Evolutionary conservation across 2,329 filamentous ascomycete genomes (phyloP), one percentile per base, ranked within the genome.

Genomic region (Trichoderma gracile): DNA sequence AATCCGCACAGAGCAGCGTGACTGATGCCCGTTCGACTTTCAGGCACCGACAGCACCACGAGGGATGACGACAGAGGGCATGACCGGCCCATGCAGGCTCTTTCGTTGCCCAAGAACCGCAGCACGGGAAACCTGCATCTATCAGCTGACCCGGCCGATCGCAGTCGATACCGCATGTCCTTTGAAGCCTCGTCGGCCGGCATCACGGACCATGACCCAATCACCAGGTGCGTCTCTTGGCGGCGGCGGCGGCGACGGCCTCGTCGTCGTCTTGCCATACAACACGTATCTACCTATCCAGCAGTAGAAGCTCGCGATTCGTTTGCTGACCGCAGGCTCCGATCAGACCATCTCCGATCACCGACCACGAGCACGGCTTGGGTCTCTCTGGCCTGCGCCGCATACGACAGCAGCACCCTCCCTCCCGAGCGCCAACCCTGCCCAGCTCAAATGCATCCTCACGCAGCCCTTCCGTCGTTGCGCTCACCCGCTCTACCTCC

Each of bases 351-450:
- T 87, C 92, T 73, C 85, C 96, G 74, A 85, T 96, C 75, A 83
- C 87, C 69, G 93, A 94, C 78, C 92, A 94, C 78, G 93, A 96
- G 73, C 91, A 95, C 82, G 92, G 92, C 71, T 80, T 95, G 68
- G 92, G 92, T 62, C 84, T 89, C 50, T 96, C 92, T 64, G 93
- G 95, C 69, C 84, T 99, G 73, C 90, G 93, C 75, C 90, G 95
- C 72, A 99, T 99, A 76, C 91, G 95, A 75, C 94, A 97, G 77
- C 89, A 93, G 72, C 89, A 90, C 66, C 84, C 76, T 59, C 73
- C 86, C 45, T 80, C 86, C 64, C 84, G 89, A 75, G 82, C 84
- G 59, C 82, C 89, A 64, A 89, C 89, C 30, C 77, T 89, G 66
- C 87, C 88, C 42, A 76, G 74, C 63, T 89, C 89, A 46, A 84